Base-by-base conservation (phyloP, 305 asterid species). In the Andrographis paniculata region DNA sequence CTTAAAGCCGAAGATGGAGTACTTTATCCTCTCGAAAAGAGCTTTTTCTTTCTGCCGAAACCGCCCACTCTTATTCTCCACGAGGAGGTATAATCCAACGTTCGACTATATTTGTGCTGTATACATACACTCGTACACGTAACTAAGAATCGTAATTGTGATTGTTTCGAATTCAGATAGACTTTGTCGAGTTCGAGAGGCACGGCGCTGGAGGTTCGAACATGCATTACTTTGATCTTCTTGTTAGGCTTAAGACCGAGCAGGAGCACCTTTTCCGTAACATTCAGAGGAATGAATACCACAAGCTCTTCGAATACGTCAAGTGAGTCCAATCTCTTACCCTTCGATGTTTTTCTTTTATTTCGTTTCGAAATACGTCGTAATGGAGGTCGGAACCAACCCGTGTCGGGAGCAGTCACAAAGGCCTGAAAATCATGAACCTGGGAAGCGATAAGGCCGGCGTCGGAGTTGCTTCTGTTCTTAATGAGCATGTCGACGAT, bases 1-100 rank as follows among this genome's bases (percentile, higher is more conserved):
- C 74, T 92, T 61, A 92, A 92, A 80, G 99, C 99, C 67, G 99
- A 92, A 78, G 99, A 92, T 62, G 99, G 99, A 58, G 77, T 81
- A 68, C 93, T 92, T 56, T 92, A 92, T 79, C 95, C 97, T 36
- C 95, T 92, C 39, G 99, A 92, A 56, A 92, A 92, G 78, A 77
- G 95, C 70, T 92, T 92, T 67, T 92, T 92, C 97, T 92, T 92
- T 65, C 61, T 92, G 53, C 99, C 99, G 57, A 92, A 87, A 53
- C 97, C 99, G 14, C 99, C 95, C 42, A 87, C 99, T 48, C 84
- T 87, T 55, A 87, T 92, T 65, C 97, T 92, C 56, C 95, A 87
- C 1, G 99, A 92, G 45, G 99, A 92, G 93, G 99, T 87, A 69
- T 9, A 33, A 45, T 50, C n/a, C n/a, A n/a, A n/a, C n/a, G n/a